Base-by-base conservation (phyloP, 352 stramenopile genomes). In the Phytopythium chamaehyphon region DNA sequence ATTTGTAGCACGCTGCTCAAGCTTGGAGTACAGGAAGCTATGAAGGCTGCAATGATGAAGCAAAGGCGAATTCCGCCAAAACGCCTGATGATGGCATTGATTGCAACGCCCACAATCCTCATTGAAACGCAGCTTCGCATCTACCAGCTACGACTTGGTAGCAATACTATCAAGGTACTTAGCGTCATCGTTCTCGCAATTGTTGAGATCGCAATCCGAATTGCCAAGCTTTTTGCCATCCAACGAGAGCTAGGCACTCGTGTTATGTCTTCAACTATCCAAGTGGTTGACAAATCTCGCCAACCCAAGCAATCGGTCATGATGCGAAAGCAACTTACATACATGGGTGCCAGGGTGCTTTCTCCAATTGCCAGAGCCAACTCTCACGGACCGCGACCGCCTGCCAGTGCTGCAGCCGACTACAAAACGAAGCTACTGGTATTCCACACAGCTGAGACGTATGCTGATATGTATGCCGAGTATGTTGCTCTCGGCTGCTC, bases 401-500 rank as follows among this genome's bases (percentile, higher is more conserved):
- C 54, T n/a, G n/a, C n/a, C 28, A 9, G 54, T 9, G 49, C 56
- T 14, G 61, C 63, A 40, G 31, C 62, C 26, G 47, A 65, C 37
- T 66, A 54, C 50, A 28, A 51, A 28, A 35, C 28, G 0, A 71
- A 70, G 31, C 12, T 59, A 23, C 55, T 55, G 2, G 38, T 47
- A 6, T 55, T 63, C 15, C 60, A 73, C 37, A 43, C 45, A 2
- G 51, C 47, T 2, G 67, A 76, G 36, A 47, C 64, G 15, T 64
- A 52, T 18, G 59, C 58, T 38, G 67, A 71, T 52, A 77, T 73
- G 64, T 71, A 67, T 48, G 61, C 60, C 19, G 67, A 77, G 42
- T 77, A 73, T 43, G 21, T 77, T 15, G 61, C 64, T 10, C 61
- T 77, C 31, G 55, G 63, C n/a, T 77, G 64, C 51, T 71, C 61